Evolutionary conservation across 257 asterid species (phyloP), one percentile per base, ranked within the genome.

Genomic region (Solanum lycopersicoides): DNA sequence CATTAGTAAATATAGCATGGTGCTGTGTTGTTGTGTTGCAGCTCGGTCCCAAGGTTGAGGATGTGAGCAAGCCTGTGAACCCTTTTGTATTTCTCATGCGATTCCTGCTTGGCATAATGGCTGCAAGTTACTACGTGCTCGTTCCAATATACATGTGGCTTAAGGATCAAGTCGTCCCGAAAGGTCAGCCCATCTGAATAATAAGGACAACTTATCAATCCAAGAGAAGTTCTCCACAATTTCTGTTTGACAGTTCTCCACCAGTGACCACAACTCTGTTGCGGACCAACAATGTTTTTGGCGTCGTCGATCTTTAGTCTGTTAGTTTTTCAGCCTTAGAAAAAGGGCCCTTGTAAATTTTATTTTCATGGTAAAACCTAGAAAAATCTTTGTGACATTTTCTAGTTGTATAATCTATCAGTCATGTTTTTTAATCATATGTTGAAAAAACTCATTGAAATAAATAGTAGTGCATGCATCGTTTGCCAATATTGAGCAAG

Each of bases 81-180:
- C 92, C 91, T 0, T 87, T 91, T 16, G 87, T 88, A 8, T 91
- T 91, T 41, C 79, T 90, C 10, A 21, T 76, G 41, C 90, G 93
- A 35, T 82, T 89, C 87, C 47, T 91, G 73, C 87, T 91, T 25
- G 93, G 93, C 73, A 84, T 89, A 56, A 28, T 86, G 9, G 93
- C 93, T 18, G 92, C 90, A 53, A 82, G 90, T 37, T 91, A 89
- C 73, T 91, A 60, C 30, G 90, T 91, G 25, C 92, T 91, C 7
- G 90, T 91, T 72, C 92, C 93, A 1, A 88, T 91, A 53, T 91
- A 91, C 88, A 91, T 91, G 93, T 91, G 93, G 93, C 10, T 91
- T 23, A 91, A 91, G 88, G 91, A 89, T 91, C 89, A 89, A 87
- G 88, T 91, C 76, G 74, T 89, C 25, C 92, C 92, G 11, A 91